Evolutionary conservation across 108 stramenopile genomes (phyloP), one percentile per base, ranked within the genome.

Genomic region (Nitzschia inconspicua): DNA sequence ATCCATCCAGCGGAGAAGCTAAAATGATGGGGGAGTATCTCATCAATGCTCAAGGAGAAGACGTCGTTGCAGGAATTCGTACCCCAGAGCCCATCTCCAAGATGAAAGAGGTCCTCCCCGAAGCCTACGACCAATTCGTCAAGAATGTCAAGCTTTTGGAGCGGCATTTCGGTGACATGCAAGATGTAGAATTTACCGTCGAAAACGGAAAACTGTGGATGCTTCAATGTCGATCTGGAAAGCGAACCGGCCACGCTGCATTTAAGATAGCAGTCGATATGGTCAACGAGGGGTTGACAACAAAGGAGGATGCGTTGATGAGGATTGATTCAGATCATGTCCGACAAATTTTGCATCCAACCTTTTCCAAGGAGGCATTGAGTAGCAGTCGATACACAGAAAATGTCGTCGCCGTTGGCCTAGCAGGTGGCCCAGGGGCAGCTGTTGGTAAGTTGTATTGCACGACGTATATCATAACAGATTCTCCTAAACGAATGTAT

Each of bases 171-270:
- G 73, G 76, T 27, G 90, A 94, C 55, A 91, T 91, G 88, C 93
- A 94, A 68, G 93, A 95, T 78, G 83, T 92, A 6, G 93, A 95
- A 58, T 95, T 95, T 60, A 95, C 90, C 3, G 85, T 95, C 13
- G 83, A 95, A 70, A 73, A 86, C 30, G 86, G 88, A 22, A 88
- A 86, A 63, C 85, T 95, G 19, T 95, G 84, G 85, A 95, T 95
- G 89, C 70, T 95, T 13, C 91, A 95, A 62, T 88, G 86, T 60
- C 70, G 90, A 13, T 78, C 66, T 35, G 93, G 90, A 18, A 95
- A 95, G 66, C 75, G 91, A 18, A 88, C 88, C 13, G 89, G 88
- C 1, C 78, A 76, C 32, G 93, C 93, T 2, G 84, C 88, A n/a
- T 74, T 95, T 9, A 73, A 78, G 40, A 95, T 95, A 57, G 93